Base-by-base conservation (phyloP, 169 alveolate genomes). In the Amoebophrya sp. region DNA sequence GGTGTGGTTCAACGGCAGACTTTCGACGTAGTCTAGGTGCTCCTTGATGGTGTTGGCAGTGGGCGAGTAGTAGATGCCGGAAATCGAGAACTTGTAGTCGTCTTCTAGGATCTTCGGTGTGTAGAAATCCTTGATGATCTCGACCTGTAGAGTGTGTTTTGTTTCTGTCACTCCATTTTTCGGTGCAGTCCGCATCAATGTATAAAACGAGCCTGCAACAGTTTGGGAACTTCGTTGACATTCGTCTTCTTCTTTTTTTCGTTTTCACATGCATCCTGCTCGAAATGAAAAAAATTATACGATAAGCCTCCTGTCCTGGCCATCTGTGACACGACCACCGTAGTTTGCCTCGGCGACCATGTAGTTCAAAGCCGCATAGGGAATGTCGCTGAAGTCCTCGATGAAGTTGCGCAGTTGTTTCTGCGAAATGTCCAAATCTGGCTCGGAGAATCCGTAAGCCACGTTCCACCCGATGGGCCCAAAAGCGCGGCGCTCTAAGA, bases 251-350 rank as follows among this genome's bases (percentile, higher is more conserved):
- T n/a, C n/a, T n/a, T n/a, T n/a, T n/a, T n/a, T n/a, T n/a, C n/a
- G n/a, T n/a, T n/a, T n/a, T n/a, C n/a, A n/a, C n/a, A n/a, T n/a
- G n/a, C n/a, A n/a, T n/a, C n/a, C n/a, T n/a, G n/a, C n/a, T n/a
- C n/a, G n/a, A n/a, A n/a, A n/a, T n/a, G n/a, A n/a, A n/a, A n/a
- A n/a, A 18, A 66, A 66, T 66, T 1, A 66, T 66, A 66, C 92
- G 39, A 77, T 32, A 29, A 54, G 91, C 92, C 96, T 97, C 93
- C 98, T 94, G 95, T 97, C 99, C 94, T 97, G 96, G 92, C 96
- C 98, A 93, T 98, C 99, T 90, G 99, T 98, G 90, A 98, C 98
- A 91, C 99, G 97, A 89, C 99, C 99, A 33, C 99, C 99, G 94
- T 98, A 98, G 94, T 98, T 97, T 39, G 98, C 98, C 93, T 97